Evolutionary conservation across 2,329 filamentous ascomycete genomes (phyloP).

Genomic region (Pestalotiopsis sp.): DNA sequence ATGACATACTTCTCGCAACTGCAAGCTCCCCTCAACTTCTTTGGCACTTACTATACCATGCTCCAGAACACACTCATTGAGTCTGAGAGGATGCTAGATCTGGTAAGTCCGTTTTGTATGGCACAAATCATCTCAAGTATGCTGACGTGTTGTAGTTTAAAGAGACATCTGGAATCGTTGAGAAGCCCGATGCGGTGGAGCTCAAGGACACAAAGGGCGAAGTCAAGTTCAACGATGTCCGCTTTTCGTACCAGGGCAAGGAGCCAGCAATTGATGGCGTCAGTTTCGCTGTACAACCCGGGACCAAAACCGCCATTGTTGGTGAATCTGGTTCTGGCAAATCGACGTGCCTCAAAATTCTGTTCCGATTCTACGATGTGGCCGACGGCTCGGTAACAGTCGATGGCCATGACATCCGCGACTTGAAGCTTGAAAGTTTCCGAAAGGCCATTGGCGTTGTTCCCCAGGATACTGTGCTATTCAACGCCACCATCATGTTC

Average conservation of each 20-base stretch:
- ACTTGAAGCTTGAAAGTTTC: constrained; percentile 44
- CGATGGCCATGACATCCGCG: constrained; percentile 59
- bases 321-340: constrained; percentile 55
- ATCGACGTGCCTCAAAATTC: constrained; percentile 60
- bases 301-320: constrained; percentile 49
- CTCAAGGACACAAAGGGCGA: constrained; percentile 38
- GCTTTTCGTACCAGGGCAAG: constrained; percentile 45
- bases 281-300: constrained; percentile 44
- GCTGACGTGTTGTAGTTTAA: constrained; percentile 38
- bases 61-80: constrained; percentile 49
- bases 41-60: constrained; percentile 52
- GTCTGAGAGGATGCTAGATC: constrained; percentile 47
- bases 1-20: constrained; percentile 38
- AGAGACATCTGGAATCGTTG: constrained; percentile 44
- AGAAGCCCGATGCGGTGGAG: constrained; percentile 40
- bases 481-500: constrained; percentile 62
- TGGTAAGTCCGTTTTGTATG: constrained; percentile 30
- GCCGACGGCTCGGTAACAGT: constrained; percentile 55
- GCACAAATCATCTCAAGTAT: background rate
- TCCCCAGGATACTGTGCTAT: constrained; percentile 57
- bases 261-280: constrained; percentile 41
- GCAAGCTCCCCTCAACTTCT: constrained; percentile 62
- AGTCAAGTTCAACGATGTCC: constrained; percentile 44
- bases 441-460: constrained; percentile 59
- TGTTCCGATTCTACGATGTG: constrained; percentile 63